A percentile compares a stretch with the other conserved stretches of the same genome.
phyloP scores from a whole-genome alignment of 345 rosid species.

The Isatis tinctoria region DNA sequence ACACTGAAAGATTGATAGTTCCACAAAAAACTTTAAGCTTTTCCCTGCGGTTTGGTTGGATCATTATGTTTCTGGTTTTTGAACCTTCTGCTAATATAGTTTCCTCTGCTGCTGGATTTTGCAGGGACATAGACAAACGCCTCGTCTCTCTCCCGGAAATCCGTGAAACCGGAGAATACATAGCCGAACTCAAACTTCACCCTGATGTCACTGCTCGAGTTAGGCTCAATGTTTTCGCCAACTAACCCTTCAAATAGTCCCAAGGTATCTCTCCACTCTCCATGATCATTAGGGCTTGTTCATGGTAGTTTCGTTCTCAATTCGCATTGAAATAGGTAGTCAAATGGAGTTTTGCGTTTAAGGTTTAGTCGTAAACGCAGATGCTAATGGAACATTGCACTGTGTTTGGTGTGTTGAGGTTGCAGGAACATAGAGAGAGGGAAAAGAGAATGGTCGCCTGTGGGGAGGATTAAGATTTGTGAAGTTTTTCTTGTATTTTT shows the following conservation, averaged over 20 bases:
- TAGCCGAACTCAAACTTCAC: conserved; percentile 91
- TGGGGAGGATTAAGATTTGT: conserved; percentile 3
- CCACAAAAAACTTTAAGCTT: not conserved
- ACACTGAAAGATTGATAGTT: not conserved
- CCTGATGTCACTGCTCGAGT: conserved; percentile 87
- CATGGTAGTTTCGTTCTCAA: not conserved
- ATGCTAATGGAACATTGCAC: not conserved
- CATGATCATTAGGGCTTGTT: not conserved
- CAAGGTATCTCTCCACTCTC: conserved; percentile 1
- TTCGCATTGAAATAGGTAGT: not conserved
- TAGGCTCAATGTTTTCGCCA: conserved; percentile 73
- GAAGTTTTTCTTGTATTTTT: conserved; percentile 21
- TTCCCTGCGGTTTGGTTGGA: too few relatives aligned
- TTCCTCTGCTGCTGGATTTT: conserved; percentile 1
- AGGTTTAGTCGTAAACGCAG: not conserved
- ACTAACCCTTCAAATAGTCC: conserved; percentile 36
- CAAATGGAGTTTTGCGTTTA: not conserved
- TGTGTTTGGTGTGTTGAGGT: conserved; percentile 7
- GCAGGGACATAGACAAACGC: conserved; percentile 87
- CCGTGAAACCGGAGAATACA: conserved; percentile 85
- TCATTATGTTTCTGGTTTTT: too few relatives aligned
- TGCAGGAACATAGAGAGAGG: conserved; percentile 18
- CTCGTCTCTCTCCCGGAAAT: conserved; percentile 78
- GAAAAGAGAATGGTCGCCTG: not conserved
- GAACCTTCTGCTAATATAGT: not conserved